Evolutionary conservation across 2,329 filamentous ascomycete species (phyloP), one percentile per base, ranked within the genome.

Genomic region (Arthrobotrys musiformis): DNA sequence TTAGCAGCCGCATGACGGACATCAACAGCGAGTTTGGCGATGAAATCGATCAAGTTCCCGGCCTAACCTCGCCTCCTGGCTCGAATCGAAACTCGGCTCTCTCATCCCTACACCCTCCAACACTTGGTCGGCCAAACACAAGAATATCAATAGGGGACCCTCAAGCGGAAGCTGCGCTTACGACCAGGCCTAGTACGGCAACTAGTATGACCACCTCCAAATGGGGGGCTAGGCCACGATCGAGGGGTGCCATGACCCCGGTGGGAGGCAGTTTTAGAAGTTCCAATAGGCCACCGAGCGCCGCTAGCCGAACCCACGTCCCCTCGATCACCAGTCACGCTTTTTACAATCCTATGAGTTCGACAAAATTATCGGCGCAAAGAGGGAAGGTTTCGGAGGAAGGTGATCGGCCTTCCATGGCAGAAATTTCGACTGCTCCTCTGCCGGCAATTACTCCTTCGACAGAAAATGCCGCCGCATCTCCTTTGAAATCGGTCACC

Each of bases 341-440:
- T 66, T 98, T 99, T 85, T 97, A 97, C 82, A 91, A 91, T 22
- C 95, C 95, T 42, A 97, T 99, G 93, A 98, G 94, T 85, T 97
- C 94, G 24, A 93, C 97, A 83, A 91, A 93, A 83, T 86, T 98
- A 61, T 94, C 98, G 84, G 93, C 93, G 67, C 95, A 98, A 84
- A 88, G 94, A 83, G 90, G 90, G 79, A 89, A 80, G 48, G 75
- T 80, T 17, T 79, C 79, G 40, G 80, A 81, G 86, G 80, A 86
- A 86, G 54, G 87, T 86, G 40, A 84, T 82, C 70, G 79, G 81
- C 68, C 63, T 17, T 50, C 60, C 37, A 64, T 79, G 77, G 17
- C 79, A 77, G 15, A 79, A 78, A n/a, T 28, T 83, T 82, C 24
- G 78, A 83, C 17, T 15, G 81, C 83, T 4, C 19, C 30, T 33